Evolutionary conservation across 1,139 yeast genomes (phyloP).

Genomic region (Kodamaea fungicola): DNA sequence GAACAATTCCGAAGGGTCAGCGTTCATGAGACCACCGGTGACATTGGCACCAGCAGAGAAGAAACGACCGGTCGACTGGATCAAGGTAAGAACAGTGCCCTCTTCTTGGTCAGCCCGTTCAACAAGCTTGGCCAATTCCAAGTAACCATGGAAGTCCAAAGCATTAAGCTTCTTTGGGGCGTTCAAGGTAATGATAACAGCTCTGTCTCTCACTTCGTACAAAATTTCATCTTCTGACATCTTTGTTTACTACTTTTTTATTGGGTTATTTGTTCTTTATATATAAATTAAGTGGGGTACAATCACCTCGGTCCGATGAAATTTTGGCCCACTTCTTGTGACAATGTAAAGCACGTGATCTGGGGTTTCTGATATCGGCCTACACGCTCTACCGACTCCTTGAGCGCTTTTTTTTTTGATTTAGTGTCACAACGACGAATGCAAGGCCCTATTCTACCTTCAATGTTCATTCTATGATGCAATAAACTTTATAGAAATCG

Average conservation of each 20-base stretch:
- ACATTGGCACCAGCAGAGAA: slow-evolving; percentile 89
- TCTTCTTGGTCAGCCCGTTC: slow-evolving; percentile 68
- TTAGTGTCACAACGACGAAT: too few species aligned
- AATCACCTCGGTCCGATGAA: too few species aligned
- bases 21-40: slow-evolving; percentile 20
- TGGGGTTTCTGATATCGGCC: too few species aligned
- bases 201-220: slow-evolving; percentile 52
- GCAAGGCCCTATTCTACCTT: too few species aligned
- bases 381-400: too few species aligned
- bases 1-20: slow-evolving; percentile 26
- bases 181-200: slow-evolving; percentile 67
- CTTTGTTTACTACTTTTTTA: neutral
- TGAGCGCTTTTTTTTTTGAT: too few species aligned
- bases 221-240: slow-evolving; percentile 23
- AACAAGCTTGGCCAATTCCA: slow-evolving; percentile 56
- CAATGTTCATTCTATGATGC: too few species aligned
- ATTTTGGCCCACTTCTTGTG: too few species aligned
- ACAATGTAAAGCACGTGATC: too few species aligned
- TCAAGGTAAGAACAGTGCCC: slow-evolving; percentile 60
- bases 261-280: too few species aligned
- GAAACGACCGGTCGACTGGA: slow-evolving; percentile 70
- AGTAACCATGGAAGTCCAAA: slow-evolving; percentile 62
- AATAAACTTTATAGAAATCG: too few species aligned
- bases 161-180: slow-evolving; percentile 67
- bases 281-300: too few species aligned